Percentiles rank a stretch among this genome's conserved stretches.
These are phyloP conservation scores for Psilocybe cyanescens DNA, from an alignment of 768 basidiomycete species.

Conservation along the genomic window DNA sequence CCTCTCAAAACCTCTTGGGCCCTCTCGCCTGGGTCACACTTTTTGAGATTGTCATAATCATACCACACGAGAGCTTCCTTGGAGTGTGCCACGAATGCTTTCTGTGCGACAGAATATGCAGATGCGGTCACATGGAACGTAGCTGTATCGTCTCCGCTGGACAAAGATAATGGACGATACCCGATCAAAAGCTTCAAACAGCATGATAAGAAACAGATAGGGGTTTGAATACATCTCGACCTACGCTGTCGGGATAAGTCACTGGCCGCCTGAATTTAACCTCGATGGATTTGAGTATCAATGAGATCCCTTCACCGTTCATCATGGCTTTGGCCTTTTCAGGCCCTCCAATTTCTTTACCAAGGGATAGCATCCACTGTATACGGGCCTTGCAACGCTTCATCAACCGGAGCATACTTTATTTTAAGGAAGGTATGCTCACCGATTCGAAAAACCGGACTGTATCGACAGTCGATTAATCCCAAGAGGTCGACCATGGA, in stretches of 20 bases:
- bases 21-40: constrained; percentile 63
- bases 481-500: not conserved
- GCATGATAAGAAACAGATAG: constrained; percentile 20
- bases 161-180: constrained; percentile 50
- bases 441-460: constrained; percentile 77
- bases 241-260: constrained; percentile 75
- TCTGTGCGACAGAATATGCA: constrained; percentile 69
- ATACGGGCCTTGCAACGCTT: constrained; percentile 58
- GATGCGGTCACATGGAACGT: constrained; percentile 55
- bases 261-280: constrained; percentile 74
- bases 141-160: constrained; percentile 32
- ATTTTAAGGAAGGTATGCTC: constrained; percentile 19
- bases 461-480: constrained; percentile 26
- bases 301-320: constrained; percentile 63
- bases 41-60: constrained; percentile 69
- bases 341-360: constrained; percentile 61
- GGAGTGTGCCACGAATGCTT: constrained; percentile 64
- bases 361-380: constrained; percentile 65
- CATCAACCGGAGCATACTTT: not conserved
- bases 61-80: constrained; percentile 77
- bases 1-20: constrained; percentile 37
- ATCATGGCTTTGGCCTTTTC: constrained; percentile 59
- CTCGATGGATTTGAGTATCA: constrained; percentile 75
- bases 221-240: constrained; percentile 33
- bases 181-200: constrained; percentile 61